These are phyloP conservation scores for Coniochaeta sp. DNA, from an alignment of 2,329 filamentous ascomycete species.

Conservation along the genomic window DNA sequence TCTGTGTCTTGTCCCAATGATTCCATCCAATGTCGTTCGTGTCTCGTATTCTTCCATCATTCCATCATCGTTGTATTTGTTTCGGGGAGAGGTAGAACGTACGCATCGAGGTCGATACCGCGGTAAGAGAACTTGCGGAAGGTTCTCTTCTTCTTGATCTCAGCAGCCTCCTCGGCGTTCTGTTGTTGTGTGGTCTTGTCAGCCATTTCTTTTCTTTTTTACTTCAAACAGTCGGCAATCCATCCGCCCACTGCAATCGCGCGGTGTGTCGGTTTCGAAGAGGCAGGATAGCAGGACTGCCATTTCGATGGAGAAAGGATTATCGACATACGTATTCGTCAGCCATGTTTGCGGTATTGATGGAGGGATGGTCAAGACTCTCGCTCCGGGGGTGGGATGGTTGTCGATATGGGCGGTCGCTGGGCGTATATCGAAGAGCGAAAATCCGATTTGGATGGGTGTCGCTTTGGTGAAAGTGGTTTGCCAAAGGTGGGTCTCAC, in stretches of 20 bases:
- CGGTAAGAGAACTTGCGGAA: constrained; percentile 99
- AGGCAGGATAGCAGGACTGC: neutral
- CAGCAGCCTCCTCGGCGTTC: constrained; percentile 97
- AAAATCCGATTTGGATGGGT: constrained; percentile 18
- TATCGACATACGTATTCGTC: constrained; percentile 39
- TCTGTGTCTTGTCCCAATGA: neutral
- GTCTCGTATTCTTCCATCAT: neutral
- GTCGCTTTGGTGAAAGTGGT: constrained; percentile 13
- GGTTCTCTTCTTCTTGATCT: constrained; percentile 99
- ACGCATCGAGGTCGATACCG: constrained; percentile 99
- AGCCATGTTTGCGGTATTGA: constrained; percentile 68
- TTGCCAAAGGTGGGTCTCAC: neutral
- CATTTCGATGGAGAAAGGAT: neutral
- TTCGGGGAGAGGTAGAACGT: constrained; percentile 40
- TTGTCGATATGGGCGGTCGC: constrained; percentile 28
- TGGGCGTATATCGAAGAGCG: constrained; percentile 21
- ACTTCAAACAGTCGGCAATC: neutral
- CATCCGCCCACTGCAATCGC: neutral
- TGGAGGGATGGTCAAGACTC: constrained; percentile 21
- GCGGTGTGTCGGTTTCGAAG: neutral
- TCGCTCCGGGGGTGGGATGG: too few relatives aligned
- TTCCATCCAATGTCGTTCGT: neutral
- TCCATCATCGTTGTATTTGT: neutral
- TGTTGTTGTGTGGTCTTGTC: constrained; percentile 28
- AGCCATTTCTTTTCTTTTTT: constrained; percentile 1